phyloP scores from a whole-genome alignment of 2,329 filamentous ascomycete genomes.

The Cryphonectria nitschkei region DNA sequence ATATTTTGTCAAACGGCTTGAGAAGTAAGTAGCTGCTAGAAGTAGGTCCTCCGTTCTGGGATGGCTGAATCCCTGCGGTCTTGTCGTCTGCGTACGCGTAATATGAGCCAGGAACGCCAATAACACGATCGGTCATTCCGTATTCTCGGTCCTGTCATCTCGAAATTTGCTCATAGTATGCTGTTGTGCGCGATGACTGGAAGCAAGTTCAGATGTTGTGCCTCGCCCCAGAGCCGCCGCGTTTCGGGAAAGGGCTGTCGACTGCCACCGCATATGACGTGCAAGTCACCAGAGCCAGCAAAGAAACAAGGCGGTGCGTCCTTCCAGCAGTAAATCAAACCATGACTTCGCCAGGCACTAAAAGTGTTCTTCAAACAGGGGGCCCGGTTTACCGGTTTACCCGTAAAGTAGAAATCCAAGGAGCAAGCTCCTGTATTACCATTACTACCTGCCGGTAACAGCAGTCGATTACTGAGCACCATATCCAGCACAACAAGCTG shows the following conservation, averaged over 20 bases:
- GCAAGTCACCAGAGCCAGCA: slow-evolving; percentile 9
- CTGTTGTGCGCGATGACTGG: not conserved
- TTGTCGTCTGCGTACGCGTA: not conserved
- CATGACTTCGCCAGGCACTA: not conserved
- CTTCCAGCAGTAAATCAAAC: not conserved
- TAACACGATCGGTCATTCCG: not conserved
- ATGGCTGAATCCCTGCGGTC: not conserved
- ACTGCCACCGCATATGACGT: not conserved
- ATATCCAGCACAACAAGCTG: not conserved
- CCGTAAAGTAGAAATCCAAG: not conserved
- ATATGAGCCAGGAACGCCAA: not conserved
- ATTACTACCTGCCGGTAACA: slow-evolving; percentile 6
- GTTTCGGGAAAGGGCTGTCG: not conserved
- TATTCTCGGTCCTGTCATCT: not conserved
- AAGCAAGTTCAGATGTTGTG: not conserved
- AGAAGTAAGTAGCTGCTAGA: not conserved
- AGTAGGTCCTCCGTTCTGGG: not conserved
- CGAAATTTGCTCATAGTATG: not conserved
- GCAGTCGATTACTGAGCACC: not conserved
- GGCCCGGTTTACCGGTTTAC: not conserved
- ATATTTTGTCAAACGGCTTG: not conserved
- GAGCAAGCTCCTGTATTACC: slow-evolving; percentile 8
- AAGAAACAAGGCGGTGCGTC: not conserved
- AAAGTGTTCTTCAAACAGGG: not conserved
- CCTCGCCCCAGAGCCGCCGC: not conserved